These are phyloP conservation scores for Alnus rubra DNA, from an alignment of 306 rosid genomes.

Conservation along the genomic window DNA sequence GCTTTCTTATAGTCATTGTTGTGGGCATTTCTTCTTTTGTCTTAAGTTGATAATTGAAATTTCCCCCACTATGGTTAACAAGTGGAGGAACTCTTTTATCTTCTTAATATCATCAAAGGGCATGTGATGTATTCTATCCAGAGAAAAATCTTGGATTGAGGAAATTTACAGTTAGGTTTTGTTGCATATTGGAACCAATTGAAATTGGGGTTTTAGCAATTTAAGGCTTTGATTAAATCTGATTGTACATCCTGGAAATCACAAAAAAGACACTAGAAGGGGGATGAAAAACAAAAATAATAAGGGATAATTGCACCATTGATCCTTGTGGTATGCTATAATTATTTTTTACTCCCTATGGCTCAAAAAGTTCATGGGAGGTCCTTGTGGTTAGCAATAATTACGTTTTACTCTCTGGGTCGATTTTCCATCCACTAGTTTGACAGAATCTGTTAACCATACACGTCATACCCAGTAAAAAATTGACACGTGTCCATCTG, in stretches of 20 bases:
- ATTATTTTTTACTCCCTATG: too few relatives aligned
- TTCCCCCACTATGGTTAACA: neutral
- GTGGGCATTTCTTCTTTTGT: neutral
- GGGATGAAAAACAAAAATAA: neutral
- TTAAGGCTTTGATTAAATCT: neutral
- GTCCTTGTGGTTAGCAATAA: too few relatives aligned
- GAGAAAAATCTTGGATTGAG: neutral
- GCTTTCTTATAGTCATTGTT: neutral
- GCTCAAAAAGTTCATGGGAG: too few relatives aligned
- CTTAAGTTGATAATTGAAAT: neutral
- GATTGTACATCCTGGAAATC: neutral
- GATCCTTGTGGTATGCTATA: too few relatives aligned
- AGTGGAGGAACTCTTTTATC: neutral
- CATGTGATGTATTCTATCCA: neutral
- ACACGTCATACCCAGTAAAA: too few relatives aligned
- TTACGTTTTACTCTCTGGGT: too few relatives aligned
- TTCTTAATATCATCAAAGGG: neutral
- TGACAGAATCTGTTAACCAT: too few relatives aligned
- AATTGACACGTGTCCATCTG: too few relatives aligned
- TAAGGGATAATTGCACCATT: too few relatives aligned
- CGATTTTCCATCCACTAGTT: too few relatives aligned
- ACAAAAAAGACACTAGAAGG: neutral
- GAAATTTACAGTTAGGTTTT: neutral
- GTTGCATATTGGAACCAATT: neutral
- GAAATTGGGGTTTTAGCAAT: neutral